Percentiles rank a stretch among this genome's conserved stretches.
These are phyloP conservation scores for Gracilaria vermiculophylla DNA, from an alignment of 23 red algal species.

Conservation along the genomic window DNA sequence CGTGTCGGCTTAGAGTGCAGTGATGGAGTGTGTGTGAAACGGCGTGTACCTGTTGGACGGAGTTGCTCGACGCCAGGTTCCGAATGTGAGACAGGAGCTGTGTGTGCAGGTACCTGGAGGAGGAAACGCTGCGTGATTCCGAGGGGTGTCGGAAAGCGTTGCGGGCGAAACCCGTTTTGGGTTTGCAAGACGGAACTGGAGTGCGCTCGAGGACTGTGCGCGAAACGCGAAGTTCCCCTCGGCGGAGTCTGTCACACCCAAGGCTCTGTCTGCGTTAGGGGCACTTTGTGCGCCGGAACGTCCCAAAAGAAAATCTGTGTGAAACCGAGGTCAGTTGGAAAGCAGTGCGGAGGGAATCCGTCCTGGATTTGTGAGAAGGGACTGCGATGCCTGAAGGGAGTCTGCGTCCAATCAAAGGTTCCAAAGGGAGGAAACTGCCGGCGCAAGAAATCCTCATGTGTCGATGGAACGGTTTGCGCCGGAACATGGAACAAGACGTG, in stretches of 20 bases:
- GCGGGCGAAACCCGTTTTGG: conserved; percentile 13
- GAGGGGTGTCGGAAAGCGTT: conserved; percentile 5
- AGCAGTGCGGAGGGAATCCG: background rate
- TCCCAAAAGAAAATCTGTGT: background rate
- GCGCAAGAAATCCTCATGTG: background rate
- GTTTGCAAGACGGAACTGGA: conserved; percentile 5
- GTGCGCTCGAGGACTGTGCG: background rate
- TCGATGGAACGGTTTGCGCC: background rate
- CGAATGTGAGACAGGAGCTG: conserved; percentile 2
- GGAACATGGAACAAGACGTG: background rate
- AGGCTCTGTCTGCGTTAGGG: background rate
- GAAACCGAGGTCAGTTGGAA: conserved; percentile 28
- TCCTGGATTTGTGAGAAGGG: conserved; percentile 34
- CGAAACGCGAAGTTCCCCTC: background rate
- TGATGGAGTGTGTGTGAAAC: conserved; percentile 16
- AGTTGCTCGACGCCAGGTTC: background rate
- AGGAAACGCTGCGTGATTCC: conserved; percentile 36
- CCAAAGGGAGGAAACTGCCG: background rate
- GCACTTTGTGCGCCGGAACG: conserved; percentile 24
- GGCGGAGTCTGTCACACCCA: background rate
- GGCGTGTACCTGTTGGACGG: background rate
- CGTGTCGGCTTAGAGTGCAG: conserved; percentile 1
- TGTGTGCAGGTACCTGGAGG: background rate
- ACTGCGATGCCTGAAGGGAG: background rate
- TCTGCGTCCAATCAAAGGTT: background rate